Evolutionary conservation across 257 asterid species (phyloP), one percentile per base, ranked within the genome.

Genomic region (Vinca minor): DNA sequence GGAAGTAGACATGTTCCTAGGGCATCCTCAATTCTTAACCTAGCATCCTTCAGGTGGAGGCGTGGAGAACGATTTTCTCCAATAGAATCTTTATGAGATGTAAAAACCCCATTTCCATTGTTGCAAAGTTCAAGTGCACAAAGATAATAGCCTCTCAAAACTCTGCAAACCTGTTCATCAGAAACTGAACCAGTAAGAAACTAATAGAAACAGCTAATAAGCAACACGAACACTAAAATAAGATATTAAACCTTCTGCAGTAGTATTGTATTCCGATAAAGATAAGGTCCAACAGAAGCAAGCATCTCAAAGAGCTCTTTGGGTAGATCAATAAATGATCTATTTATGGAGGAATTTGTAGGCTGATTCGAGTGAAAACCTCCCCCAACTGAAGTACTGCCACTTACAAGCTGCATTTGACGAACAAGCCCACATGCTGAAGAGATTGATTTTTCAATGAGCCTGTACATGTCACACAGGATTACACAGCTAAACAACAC

Each of bases 231-330:
- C 15, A 50, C 38, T 0, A 60, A 69, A 69, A 48, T 64, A 45
- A 56, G 60, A 74, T 39, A 73, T 10, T 73, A 62, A 45, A 87
- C 99, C 96, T 89, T 93, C 87, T 93, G 99, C 78, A 93, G 85
- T 77, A 93, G 76, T 70, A 85, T 73, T 21, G 91, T 74, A 70
- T 93, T 90, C 46, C 99, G 94, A 67, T 85, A 87, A 68, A 93
- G 87, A 77, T 87, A 86, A 70, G 99, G 95, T 63, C 99, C 99
- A 71, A 73, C 84, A 42, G 88, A 76, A 75, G 83, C 73, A 83
- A 93, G 99, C 99, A 93, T 93, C 79, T 89, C 95, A 84, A 93
- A 93, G 49, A 93, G 84, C 73, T 84, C 92, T 65, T 79, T 89
- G 23, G 92, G 94, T 63, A 87, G 87, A 77, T 83, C 80, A 77